Evolutionary conservation across 305 asterid genomes (phyloP).

Genomic region (Fraxinus floribunda): DNA sequence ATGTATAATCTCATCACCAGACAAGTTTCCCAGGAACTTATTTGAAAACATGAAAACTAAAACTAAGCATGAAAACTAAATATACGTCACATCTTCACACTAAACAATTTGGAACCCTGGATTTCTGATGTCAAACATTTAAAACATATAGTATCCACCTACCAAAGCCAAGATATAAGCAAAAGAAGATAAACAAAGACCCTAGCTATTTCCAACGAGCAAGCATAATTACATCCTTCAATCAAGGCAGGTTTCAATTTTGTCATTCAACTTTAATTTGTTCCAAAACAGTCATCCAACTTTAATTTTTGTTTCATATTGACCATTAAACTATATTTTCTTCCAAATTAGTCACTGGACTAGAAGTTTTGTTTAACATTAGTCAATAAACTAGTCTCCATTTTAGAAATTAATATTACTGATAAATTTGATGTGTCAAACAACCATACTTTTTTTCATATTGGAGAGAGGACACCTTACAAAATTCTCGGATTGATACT

Average conservation of each 20-base stretch:
- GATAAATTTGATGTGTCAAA: not conserved
- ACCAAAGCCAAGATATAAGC: not conserved
- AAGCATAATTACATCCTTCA: not conserved
- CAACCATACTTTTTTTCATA: not conserved
- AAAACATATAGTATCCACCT: not conserved
- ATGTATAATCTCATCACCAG: not conserved
- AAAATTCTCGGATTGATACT: not conserved
- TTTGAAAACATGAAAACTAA: not conserved
- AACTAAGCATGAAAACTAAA: not conserved
- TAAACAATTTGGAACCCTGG: not conserved
- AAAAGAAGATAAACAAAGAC: not conserved
- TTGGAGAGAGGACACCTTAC: not conserved
- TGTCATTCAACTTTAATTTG: not conserved
- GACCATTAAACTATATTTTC: not conserved
- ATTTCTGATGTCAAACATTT: not conserved
- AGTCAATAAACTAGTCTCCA: not conserved
- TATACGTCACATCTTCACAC: not conserved
- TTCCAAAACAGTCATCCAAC: not conserved
- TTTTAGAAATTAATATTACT: not conserved
- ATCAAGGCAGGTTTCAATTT: not conserved
- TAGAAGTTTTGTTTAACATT: not conserved
- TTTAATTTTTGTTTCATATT: not conserved
- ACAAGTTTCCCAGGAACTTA: not conserved
- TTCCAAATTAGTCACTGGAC: not conserved
- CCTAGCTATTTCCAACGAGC: not conserved